Base-by-base conservation (phyloP, 768 basidiomycete species). In the Termitomyces sp. region DNA sequence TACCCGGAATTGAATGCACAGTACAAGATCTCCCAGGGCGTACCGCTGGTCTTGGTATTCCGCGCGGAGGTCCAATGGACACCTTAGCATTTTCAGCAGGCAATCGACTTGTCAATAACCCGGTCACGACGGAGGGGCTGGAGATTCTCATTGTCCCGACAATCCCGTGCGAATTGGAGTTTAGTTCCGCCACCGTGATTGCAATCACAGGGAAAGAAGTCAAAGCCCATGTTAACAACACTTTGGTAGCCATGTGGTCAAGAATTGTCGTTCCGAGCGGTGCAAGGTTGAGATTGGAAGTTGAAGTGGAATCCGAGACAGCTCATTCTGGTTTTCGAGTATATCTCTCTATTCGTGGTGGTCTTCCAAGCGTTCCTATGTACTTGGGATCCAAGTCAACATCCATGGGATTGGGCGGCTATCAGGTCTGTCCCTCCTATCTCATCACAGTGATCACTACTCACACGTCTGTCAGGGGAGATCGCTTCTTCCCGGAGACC, bases 351-450 rank as follows among this genome's bases (percentile, higher is more conserved):
- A 63, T 87, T 22, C 70, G 72, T 35, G 85, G 84, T 2, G 86
- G 85, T 0, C 79, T 88, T 57, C 85, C 84, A 0, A 71, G 71
- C 15, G 69, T 84, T 2, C 79, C 82, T 34, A 5, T 54, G 5
- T 87, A 84, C 62, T 70, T 87, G 1, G 83, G 79, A 3, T 84
- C 83, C 0, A 87, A 87, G 67, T 81, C 83, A 5, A 84, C 85
- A 21, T 83, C 80, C 1, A 75, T 84, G 74, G 78, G 81, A 14
- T 59, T 83, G 11, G 83, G 83, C 42, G 82, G 83, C 2, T 83
- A 81, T 63, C 83, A 83, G 66, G 51, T 52, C 17, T 41, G 26
- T 21, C 15, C 28, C 24, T n/a, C 8, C 34, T 4, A 3, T 9
- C n/a, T 38, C 17, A 8, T 14, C 30, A 12, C 14, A 51, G 14